phyloP scores from a whole-genome alignment of 345 rosid species.

The Camelina hispida region DNA sequence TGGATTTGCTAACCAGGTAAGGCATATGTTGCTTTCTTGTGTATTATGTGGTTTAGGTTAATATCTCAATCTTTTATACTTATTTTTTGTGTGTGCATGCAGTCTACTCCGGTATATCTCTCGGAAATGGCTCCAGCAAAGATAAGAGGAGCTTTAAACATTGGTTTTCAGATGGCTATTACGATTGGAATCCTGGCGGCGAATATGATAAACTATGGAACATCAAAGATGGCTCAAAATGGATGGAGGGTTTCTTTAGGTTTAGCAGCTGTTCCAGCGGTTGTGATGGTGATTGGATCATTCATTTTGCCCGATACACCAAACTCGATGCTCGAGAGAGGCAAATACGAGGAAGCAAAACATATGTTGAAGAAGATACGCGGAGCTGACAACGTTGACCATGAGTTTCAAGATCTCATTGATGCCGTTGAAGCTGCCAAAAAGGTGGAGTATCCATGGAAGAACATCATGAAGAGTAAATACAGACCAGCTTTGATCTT shows the following conservation, averaged over 20 bases:
- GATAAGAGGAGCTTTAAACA: slow-evolving; percentile 56
- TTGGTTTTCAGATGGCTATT: slow-evolving; percentile 54
- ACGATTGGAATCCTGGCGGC: slow-evolving; percentile 57
- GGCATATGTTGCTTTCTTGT: not conserved
- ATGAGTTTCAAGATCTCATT: slow-evolving; percentile 44
- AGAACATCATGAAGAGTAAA: slow-evolving; percentile 36
- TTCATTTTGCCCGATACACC: slow-evolving; percentile 48
- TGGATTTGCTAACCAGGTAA: slow-evolving; percentile 60
- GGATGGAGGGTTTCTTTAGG: slow-evolving; percentile 49
- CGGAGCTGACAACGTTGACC: slow-evolving; percentile 42
- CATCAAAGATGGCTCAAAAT: slow-evolving; percentile 29
- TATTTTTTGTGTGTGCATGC: slow-evolving; percentile 24
- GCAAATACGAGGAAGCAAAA: slow-evolving; percentile 39
- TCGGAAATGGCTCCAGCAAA: slow-evolving; percentile 68
- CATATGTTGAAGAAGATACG: slow-evolving; percentile 39
- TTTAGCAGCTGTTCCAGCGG: slow-evolving; percentile 49
- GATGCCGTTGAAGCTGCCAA: slow-evolving; percentile 43
- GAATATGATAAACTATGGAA: slow-evolving; percentile 52
- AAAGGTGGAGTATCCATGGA: slow-evolving; percentile 48
- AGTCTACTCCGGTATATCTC: slow-evolving; percentile 61
- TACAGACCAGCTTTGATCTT: slow-evolving; percentile 46
- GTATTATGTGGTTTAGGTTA: not conserved
- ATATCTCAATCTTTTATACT: slow-evolving; percentile 8
- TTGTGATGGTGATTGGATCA: slow-evolving; percentile 41
- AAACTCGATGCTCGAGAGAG: slow-evolving; percentile 48